Conservation (phyloP, 148 eudicot genomes). For the Beta vulgaris region DNA sequence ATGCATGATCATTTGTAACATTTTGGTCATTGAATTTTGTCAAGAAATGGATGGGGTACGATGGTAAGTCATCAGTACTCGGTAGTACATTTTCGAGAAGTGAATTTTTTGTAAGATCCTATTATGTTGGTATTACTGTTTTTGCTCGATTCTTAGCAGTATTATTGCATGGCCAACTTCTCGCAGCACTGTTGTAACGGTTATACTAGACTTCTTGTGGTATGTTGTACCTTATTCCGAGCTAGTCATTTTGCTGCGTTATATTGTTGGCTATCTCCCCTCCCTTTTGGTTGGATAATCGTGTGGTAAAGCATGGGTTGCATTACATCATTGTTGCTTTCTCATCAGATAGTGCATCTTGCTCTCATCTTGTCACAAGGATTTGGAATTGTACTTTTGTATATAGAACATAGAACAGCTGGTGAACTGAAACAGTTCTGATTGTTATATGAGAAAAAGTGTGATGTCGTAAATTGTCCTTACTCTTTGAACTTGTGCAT, state of each 20-base stretch:
- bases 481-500: neutral
- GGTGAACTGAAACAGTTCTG: no score
- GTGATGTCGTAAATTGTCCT: neutral
- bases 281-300: neutral
- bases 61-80: neutral
- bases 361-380: no score
- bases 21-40: no score
- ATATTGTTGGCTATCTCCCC: neutral
- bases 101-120: neutral
- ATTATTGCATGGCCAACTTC: neutral
- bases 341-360: neutral
- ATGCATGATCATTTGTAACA: no score
- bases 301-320: neutral
- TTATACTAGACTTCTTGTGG: no score
- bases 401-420: no score
- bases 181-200: neutral
- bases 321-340: neutral
- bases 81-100: neutral
- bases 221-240: no score
- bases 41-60: neutral
- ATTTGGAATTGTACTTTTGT: no score
- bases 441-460: neutral
- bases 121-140: neutral
- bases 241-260: neutral
- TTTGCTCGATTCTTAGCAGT: neutral